Percentiles rank a stretch among this genome's conserved stretches.
Evolutionary conservation across 768 basidiomycete species (phyloP).

Genomic region (Boletus barrowsii): DNA sequence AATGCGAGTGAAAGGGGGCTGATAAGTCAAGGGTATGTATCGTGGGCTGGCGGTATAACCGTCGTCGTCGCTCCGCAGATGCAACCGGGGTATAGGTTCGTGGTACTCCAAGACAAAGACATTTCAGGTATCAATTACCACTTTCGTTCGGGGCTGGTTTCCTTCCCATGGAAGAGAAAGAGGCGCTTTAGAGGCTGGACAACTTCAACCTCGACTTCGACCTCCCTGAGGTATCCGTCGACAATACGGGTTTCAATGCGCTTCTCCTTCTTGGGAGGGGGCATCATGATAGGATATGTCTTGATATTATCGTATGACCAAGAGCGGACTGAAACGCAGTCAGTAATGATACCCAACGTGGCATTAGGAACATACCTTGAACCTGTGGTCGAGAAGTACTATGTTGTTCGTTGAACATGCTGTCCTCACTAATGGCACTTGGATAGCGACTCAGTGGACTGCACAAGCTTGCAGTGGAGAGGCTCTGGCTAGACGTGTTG

Average conservation of each 20-base stretch:
- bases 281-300: conserved; percentile 56
- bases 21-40: conserved; percentile 39
- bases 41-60: conserved; percentile 33
- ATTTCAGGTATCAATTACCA: conserved; percentile 21
- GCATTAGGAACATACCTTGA: conserved; percentile 45
- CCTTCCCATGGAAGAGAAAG: conserved; percentile 63
- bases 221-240: conserved; percentile 49
- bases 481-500: conserved; percentile 35
- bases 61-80: conserved; percentile 25
- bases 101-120: conserved; percentile 11
- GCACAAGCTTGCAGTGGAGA: conserved; percentile 26
- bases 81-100: conserved; percentile 30
- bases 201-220: conserved; percentile 54
- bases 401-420: conserved; percentile 28
- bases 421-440: conserved; percentile 39
- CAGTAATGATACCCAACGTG: conserved; percentile 1
- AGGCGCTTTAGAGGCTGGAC: conserved; percentile 57
- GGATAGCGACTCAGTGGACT: conserved; percentile 41
- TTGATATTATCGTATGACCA: conserved; percentile 76
- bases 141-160: conserved; percentile 28
- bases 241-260: conserved; percentile 47
- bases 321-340: conserved; percentile 49
- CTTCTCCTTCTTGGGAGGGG: conserved; percentile 53
- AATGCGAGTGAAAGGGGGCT: conserved; percentile 16
- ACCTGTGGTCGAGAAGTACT: conserved; percentile 39